phyloP scores from a whole-genome alignment of 257 asterid genomes.

The Nicotiana sylvestris region DNA sequence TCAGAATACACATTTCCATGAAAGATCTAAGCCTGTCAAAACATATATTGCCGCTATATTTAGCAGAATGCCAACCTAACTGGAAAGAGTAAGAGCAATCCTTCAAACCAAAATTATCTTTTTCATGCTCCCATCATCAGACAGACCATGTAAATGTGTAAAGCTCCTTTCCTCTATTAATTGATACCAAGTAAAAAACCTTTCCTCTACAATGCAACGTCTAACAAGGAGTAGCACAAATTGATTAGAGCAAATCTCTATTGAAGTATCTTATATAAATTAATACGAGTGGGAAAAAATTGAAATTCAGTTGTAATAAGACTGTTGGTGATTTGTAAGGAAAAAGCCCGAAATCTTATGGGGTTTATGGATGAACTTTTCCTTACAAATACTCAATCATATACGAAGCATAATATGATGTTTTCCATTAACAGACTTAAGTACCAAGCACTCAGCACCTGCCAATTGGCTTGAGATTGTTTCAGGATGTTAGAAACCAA shows the following conservation, averaged over 20 bases:
- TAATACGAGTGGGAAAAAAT: neutral
- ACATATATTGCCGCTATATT: conserved; percentile 8
- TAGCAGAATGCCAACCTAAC: neutral
- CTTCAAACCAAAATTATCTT: neutral
- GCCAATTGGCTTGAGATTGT: conserved; percentile 1
- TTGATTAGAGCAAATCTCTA: neutral
- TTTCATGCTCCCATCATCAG: neutral
- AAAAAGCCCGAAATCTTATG: neutral
- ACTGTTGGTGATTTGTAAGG: neutral
- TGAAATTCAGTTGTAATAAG: neutral
- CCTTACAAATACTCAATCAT: neutral
- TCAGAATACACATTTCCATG: conserved; percentile 96
- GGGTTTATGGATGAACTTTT: neutral
- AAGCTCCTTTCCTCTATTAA: neutral
- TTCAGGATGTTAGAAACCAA: neutral
- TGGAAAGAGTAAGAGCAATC: neutral
- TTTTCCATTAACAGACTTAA: neutral
- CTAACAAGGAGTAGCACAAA: conserved; percentile 5
- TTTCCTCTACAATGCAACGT: neutral
- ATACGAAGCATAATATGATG: neutral
- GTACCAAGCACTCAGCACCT: neutral
- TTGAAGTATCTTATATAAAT: neutral
- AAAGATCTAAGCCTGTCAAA: conserved; percentile 77
- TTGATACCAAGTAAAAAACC: neutral
- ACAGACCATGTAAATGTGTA: neutral